Conservation (phyloP, 371 early-diverging fungal species). For the Mucor irregularis region DNA sequence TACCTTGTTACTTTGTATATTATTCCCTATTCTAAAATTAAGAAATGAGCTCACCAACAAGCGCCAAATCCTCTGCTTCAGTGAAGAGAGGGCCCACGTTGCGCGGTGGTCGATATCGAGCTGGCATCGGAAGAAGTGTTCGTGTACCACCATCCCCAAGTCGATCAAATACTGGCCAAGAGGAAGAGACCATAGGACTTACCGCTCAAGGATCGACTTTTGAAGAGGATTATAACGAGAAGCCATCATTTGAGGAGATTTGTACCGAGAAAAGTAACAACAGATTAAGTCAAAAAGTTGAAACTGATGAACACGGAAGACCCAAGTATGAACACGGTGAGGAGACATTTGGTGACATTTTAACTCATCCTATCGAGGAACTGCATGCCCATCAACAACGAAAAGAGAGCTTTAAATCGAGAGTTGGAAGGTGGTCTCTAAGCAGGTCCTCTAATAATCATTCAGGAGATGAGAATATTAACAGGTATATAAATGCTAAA, state of each 20-base stretch:
- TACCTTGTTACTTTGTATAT: too few relatives aligned
- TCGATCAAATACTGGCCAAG: slow-evolving; percentile 12
- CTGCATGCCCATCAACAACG: slow-evolving; percentile 37
- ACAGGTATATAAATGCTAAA: too few relatives aligned
- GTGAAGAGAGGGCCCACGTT: slow-evolving; percentile 39
- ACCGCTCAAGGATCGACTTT: not conserved
- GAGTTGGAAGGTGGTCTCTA: slow-evolving; percentile 22
- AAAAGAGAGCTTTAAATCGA: slow-evolving; percentile 21
- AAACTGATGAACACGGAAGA: slow-evolving; percentile 16
- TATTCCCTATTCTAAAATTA: not conserved
- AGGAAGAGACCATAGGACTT: slow-evolving; percentile 36
- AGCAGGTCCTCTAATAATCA: too few relatives aligned
- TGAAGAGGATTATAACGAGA: not conserved
- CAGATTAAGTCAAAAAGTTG: slow-evolving; percentile 15
- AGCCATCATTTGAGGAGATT: not conserved
- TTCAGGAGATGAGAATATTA: too few relatives aligned
- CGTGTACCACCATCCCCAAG: not conserved
- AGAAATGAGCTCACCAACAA: not conserved
- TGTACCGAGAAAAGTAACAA: not conserved
- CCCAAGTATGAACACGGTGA: slow-evolving; percentile 40
- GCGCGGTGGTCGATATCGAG: slow-evolving; percentile 35
- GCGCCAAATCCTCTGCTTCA: not conserved
- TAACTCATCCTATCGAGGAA: slow-evolving; percentile 41
- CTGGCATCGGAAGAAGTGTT: slow-evolving; percentile 30
- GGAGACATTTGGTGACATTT: slow-evolving; percentile 48